Percentiles rank a stretch among this genome's conserved stretches.
Evolutionary conservation across 2,329 filamentous ascomycete genomes (phyloP).

Genomic region (Alternaria conjuncta): DNA sequence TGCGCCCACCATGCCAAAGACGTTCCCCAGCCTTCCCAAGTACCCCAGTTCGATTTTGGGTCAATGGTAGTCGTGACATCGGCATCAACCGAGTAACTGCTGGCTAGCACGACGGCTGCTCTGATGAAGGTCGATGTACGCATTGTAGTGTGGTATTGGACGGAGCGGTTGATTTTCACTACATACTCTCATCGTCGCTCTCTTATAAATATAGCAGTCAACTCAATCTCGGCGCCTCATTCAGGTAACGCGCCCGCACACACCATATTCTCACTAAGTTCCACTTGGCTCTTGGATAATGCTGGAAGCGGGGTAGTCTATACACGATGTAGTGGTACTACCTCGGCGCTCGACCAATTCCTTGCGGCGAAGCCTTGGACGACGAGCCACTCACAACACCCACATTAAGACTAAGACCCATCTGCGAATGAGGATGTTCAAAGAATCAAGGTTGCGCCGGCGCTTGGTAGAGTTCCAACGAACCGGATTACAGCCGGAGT

Average conservation of each 20-base stretch:
- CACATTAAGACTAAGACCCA: neutral
- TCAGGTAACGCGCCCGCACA: slow-evolving; percentile 1
- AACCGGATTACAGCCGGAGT: neutral
- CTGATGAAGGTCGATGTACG: slow-evolving; percentile 1
- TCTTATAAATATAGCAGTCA: neutral
- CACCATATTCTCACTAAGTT: neutral
- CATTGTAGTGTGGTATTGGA: neutral
- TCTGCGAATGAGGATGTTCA: neutral
- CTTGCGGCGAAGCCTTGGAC: neutral
- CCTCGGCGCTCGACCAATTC: neutral
- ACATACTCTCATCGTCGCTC: neutral
- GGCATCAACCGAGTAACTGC: slow-evolving; percentile 1
- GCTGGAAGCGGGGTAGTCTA: neutral
- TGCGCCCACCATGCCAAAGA: slow-evolving; percentile 16
- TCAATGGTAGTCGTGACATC: slow-evolving; percentile 8
- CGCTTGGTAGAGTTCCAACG: neutral
- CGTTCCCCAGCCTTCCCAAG: slow-evolving; percentile 14
- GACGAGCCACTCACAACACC: neutral
- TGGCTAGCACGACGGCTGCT: slow-evolving; percentile 4
- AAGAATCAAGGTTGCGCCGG: neutral
- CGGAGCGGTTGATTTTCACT: neutral
- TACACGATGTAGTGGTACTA: neutral
- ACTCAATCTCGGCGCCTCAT: neutral
- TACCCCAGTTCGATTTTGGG: slow-evolving; percentile 12
- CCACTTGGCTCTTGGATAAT: neutral